Evolutionary conservation across 2,329 filamentous ascomycete genomes (phyloP).

Genomic region (Ceratocystis destructans): DNA sequence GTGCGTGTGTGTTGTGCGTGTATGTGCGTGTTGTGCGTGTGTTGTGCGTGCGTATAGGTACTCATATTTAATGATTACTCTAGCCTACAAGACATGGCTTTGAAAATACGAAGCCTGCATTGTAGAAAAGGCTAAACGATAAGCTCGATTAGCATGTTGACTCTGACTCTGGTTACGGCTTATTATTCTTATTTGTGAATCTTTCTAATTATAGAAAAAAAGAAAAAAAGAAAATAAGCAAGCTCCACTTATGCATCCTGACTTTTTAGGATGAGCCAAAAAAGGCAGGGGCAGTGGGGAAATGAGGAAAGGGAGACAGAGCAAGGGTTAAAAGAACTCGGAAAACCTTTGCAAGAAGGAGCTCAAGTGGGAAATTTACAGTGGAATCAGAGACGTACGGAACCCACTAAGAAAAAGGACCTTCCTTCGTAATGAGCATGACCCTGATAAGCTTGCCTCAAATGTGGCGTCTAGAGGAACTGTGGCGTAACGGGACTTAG

Average conservation of each 20-base stretch:
- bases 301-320: not conserved
- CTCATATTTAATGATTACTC: not conserved
- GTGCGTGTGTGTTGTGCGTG: not conserved
- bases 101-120: not conserved
- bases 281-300: not conserved
- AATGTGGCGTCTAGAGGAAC: too few relatives aligned
- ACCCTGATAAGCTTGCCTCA: too few relatives aligned
- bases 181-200: not conserved
- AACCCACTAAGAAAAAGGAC: not conserved
- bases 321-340: not conserved
- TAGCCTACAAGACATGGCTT: not conserved
- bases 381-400: not conserved
- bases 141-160: not conserved
- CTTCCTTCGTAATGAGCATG: not conserved
- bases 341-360: not conserved
- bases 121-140: not conserved
- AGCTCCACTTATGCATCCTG: too few relatives aligned
- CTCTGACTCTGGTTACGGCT: not conserved
- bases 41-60: too few relatives aligned
- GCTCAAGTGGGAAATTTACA: not conserved
- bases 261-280: too few relatives aligned
- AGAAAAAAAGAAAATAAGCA: not conserved
- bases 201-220: not conserved
- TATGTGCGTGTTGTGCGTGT: too few relatives aligned
- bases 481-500: too few relatives aligned